Percentiles rank a stretch among this genome's conserved stretches.
These are phyloP conservation scores for Waitea zeae DNA, from an alignment of 1,284 basidiomycete genomes.

Conservation along the genomic window DNA sequence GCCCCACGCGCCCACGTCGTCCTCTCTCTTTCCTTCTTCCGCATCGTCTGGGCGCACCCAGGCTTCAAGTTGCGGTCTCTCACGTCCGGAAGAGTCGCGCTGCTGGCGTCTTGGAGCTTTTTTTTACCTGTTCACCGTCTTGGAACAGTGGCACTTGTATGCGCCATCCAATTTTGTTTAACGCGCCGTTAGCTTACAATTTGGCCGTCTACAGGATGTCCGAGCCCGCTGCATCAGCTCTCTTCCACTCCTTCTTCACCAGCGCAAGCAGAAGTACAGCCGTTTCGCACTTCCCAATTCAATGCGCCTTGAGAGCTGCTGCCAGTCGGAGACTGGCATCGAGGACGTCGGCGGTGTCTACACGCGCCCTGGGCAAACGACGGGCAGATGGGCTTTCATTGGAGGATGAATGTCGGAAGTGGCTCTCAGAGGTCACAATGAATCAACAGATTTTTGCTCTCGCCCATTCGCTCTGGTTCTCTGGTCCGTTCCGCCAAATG, in stretches of 20 bases:
- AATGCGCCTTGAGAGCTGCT: no score
- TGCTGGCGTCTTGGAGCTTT: no score
- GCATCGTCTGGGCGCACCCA: no score
- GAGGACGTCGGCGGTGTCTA: background rate
- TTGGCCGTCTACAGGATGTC: slow-evolving; percentile 24
- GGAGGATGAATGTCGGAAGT: background rate
- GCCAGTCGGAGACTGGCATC: no score
- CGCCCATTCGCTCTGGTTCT: background rate
- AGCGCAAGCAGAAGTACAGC: slow-evolving; percentile 18
- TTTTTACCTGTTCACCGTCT: no score
- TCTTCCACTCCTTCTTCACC: slow-evolving; percentile 30
- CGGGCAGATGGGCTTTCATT: background rate
- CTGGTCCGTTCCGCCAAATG: background rate
- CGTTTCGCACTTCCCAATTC: slow-evolving; percentile 10
- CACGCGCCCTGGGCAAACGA: background rate
- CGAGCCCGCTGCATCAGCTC: slow-evolving; percentile 32
- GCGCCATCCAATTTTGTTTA: no score
- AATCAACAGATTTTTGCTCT: background rate
- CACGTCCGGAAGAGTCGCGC: no score
- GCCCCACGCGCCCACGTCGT: no score
- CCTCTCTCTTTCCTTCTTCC: no score
- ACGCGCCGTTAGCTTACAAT: no score
- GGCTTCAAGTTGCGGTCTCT: no score
- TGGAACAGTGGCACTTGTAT: no score
- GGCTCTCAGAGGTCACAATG: background rate